These are phyloP conservation scores for Apiotrichum gracile DNA, from an alignment of 1,284 basidiomycete genomes.

Conservation along the genomic window DNA sequence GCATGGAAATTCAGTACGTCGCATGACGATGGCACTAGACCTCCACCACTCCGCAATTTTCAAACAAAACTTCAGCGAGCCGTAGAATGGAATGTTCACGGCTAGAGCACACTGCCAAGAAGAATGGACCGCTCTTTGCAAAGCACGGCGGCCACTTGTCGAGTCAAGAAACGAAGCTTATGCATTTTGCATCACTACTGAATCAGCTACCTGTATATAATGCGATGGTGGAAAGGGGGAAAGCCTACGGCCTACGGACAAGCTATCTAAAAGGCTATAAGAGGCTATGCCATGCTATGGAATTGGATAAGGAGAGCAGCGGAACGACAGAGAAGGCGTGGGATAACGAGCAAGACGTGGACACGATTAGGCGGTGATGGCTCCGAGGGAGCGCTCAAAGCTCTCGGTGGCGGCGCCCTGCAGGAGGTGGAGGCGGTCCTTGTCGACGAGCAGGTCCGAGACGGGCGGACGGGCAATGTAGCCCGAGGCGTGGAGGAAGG, in stretches of 20 bases:
- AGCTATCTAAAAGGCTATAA: neutral
- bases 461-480: conserved; percentile 32
- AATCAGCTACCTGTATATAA: neutral
- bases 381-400: conserved; percentile 25
- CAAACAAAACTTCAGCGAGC: too few relatives aligned
- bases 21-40: too few relatives aligned
- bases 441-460: conserved; percentile 32
- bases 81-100: too few relatives aligned
- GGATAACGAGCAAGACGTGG: neutral
- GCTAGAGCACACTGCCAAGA: too few relatives aligned
- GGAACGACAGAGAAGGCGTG: neutral
- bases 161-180: neutral
- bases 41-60: too few relatives aligned
- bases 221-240: neutral
- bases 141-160: too few relatives aligned
- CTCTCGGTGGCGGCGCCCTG: conserved; percentile 35
- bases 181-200: neutral
- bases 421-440: conserved; percentile 40
- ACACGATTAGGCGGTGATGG: conserved; percentile 5
- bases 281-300: neutral
- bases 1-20: too few relatives aligned
- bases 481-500: conserved; percentile 23
- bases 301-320: neutral
- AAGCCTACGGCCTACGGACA: neutral
- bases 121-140: too few relatives aligned